Conservation (phyloP, 2,329 filamentous ascomycete genomes). For the Beauveria brongniartii region DNA sequence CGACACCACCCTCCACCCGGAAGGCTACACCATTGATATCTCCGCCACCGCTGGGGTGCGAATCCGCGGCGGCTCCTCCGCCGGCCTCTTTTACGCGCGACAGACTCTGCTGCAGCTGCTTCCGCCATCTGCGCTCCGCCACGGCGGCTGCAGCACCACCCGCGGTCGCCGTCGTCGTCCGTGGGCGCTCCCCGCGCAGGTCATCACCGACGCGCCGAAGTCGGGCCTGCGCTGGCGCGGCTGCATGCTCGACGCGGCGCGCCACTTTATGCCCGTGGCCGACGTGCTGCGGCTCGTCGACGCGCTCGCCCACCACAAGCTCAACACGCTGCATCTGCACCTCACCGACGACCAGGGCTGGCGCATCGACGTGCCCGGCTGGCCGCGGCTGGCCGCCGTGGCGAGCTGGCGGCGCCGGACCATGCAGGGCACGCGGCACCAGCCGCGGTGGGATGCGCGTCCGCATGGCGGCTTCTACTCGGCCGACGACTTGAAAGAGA, state of each 20-base stretch:
- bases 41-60: background rate
- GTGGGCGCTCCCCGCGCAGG: constrained; percentile 12
- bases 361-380: constrained; percentile 12
- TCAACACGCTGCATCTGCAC: constrained; percentile 14
- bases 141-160: background rate
- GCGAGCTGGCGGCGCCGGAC: constrained; percentile 13
- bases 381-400: constrained; percentile 13
- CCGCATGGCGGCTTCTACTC: constrained; percentile 15
- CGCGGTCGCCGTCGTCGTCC: constrained; percentile 2
- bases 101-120: constrained; percentile 15
- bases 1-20: background rate
- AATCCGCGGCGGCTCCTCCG: background rate
- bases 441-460: constrained; percentile 11
- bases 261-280: constrained; percentile 16
- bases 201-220: constrained; percentile 11
- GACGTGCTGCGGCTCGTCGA: constrained; percentile 16
- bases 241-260: constrained; percentile 16
- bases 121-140: constrained; percentile 7
- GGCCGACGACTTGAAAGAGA: constrained; percentile 11
- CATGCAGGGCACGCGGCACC: constrained; percentile 12
- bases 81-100: constrained; percentile 12
- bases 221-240: constrained; percentile 15
- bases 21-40: constrained; percentile 1
- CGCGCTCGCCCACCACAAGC: constrained; percentile 13
- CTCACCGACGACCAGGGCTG: constrained; percentile 16